Base-by-base conservation (phyloP, 768 basidiomycete species). In the Mrakia gelida region DNA sequence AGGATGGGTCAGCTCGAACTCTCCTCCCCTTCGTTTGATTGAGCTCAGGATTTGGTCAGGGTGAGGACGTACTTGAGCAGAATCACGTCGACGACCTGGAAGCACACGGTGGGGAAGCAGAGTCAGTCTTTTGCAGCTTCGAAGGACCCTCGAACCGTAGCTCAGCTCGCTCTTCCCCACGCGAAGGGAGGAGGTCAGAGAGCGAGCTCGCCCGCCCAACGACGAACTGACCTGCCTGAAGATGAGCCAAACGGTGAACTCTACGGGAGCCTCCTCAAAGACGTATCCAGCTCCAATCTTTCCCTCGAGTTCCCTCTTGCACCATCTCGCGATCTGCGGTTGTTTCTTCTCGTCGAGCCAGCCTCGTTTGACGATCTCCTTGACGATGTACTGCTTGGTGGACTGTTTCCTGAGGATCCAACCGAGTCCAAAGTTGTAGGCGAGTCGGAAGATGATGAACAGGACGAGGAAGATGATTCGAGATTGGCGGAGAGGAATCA, bases 241-340 rank as follows among this genome's bases (percentile, higher is more conserved):
- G 78, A 98, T 88, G 43, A 99, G 87, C 97, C 96, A 99, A 0
- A 93, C 89, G 81, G 98, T 98, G 85, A 96, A 98, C 84, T 98
- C 95, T 56, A 94, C 83, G 0, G 95, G 95, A 23, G 96, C 88
- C 81, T 94, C 93, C 82, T 97, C 92, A 83, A 96, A 96, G 7
- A 91, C 91, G 84, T 97, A 98, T 80, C 93, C 93, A 80, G 90
- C 90, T 61, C 94, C 95, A 93, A 98, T 95, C 87, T 97, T 98
- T 28, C 91, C 93, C 26, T 87, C 89, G 2, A 98, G 87, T 82
- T 98, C 94, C 71, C 88, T 88, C 80, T 90, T 88, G 82, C 97
- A 93, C 97, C 97, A 99, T 61, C 73, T 87, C 81, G 77, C 92
- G 88, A 77, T 92, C 10, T 81, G 84, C 0, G 94, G 92, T 34